Evolutionary conservation across 768 basidiomycete genomes (phyloP).

Genomic region (Astraeus odoratus): DNA sequence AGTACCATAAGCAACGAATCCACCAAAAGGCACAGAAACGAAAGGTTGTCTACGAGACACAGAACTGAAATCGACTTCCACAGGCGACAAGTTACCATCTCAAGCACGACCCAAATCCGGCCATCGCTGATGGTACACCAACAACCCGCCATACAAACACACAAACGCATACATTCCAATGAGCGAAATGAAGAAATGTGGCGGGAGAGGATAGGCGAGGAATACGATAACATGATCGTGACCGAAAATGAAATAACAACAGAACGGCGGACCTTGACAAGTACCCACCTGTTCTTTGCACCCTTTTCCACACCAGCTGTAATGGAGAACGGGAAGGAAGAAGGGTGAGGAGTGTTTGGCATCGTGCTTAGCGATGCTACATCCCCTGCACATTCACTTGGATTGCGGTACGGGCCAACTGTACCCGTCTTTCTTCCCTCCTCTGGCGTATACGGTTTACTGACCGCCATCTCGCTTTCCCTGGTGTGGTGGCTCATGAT

Average conservation of each 20-base stretch:
- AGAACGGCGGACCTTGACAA: neutral
- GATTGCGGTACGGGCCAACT: neutral
- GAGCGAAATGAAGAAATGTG: neutral
- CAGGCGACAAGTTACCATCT: too few relatives aligned
- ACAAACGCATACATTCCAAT: neutral
- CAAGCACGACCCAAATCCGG: neutral
- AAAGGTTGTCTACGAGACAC: neutral
- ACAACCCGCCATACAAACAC: neutral
- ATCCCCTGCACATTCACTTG: conserved; percentile 1
- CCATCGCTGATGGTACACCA: neutral
- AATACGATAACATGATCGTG: neutral
- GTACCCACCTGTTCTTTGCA: conserved; percentile 73
- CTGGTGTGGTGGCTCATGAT: conserved; percentile 87
- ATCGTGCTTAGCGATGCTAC: conserved; percentile 9
- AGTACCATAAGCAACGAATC: neutral
- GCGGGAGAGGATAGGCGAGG: neutral
- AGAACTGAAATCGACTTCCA: neutral
- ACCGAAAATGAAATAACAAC: neutral
- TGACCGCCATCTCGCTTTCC: conserved; percentile 37
- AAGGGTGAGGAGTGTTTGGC: conserved; percentile 13
- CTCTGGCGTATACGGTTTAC: conserved; percentile 6
- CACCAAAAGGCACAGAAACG: neutral
- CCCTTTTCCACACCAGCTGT: conserved; percentile 96
- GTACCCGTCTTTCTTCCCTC: neutral
- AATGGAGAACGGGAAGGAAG: conserved; percentile 78